Evolutionary conservation across 371 early-diverging fungal genomes (phyloP), one percentile per base, ranked within the genome.

Genomic region (Rhizomucor pusillus): DNA sequence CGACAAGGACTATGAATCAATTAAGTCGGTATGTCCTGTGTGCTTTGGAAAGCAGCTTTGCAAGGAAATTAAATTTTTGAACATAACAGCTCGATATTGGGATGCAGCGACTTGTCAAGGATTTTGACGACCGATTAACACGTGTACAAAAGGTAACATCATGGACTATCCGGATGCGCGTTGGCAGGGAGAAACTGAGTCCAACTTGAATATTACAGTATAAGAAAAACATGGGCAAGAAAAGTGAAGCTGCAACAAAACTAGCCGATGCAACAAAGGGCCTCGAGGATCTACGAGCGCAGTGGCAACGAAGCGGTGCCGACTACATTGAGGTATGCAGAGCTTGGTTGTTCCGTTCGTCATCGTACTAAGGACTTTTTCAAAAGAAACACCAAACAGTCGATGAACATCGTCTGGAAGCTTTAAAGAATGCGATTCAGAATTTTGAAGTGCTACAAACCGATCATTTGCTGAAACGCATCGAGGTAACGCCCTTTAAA

Each of bases 381-480:
- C 40, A 1, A 37, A 57, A 79, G 77, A 73, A 73, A 70, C 69
- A 66, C 37, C 77, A 81, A 67, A 14, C 52, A 9, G 60, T 81
- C 20, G 84, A 84, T 54, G 73, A 77, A 40, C 44, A 56, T 35
- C 71, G 81, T 12, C 73, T 68, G 52, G 57, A 71, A 5, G 58
- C 56, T 22, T 14, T 80, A 19, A 77, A 79, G 51, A 65, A 62
- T 11, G 41, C 53, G 6, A 62, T 79, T 6, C 59, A 59, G 14
- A 49, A 54, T 1, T 84, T 81, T 47, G 80, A 80, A 57, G 56
- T 68, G 1, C 51, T 80, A 22, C 84, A 84, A 47, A 72, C 71
- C 48, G 73, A 73, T 44, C 61, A 69, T 44, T 40, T 70, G 49
- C 52, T 70, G 18, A 67, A 79, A 59, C 72, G 73, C 22, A 63